A percentile compares a stretch with the other conserved stretches of the same genome.
Conservation (phyloP, 345 rosid genomes). For the Citrus glauca region DNA sequence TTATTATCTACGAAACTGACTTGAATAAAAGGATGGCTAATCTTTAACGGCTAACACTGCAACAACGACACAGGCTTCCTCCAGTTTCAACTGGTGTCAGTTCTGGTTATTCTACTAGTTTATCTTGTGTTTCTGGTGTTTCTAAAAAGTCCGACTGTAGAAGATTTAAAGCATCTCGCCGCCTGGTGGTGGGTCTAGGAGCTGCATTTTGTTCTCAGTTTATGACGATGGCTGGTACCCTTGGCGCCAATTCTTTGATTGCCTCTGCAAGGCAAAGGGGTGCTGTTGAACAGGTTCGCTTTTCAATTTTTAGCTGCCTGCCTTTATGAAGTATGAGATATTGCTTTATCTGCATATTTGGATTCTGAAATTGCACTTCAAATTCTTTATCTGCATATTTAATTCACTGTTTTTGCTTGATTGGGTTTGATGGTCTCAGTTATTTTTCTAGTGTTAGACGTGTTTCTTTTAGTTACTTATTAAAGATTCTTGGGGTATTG, state of each 20-base stretch:
- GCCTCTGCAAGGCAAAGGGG: slow-evolving; percentile 75
- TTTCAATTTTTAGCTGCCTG: background rate
- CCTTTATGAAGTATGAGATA: background rate
- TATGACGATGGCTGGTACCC: slow-evolving; percentile 39
- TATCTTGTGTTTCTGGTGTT: slow-evolving; percentile 19
- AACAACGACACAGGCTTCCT: slow-evolving; percentile 15
- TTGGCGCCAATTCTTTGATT: slow-evolving; percentile 44
- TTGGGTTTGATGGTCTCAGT: background rate
- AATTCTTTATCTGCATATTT: background rate
- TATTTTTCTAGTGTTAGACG: background rate
- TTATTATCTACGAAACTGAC: slow-evolving; percentile 1
- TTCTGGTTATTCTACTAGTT: slow-evolving; percentile 8
- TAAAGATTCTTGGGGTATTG: background rate
- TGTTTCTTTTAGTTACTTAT: background rate
- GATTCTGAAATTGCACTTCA: background rate
- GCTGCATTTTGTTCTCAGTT: slow-evolving; percentile 54
- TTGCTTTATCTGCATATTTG: background rate
- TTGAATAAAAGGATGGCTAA: slow-evolving; percentile 23
- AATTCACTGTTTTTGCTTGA: background rate
- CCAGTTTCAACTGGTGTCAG: slow-evolving; percentile 12
- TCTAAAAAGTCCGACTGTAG: slow-evolving; percentile 16
- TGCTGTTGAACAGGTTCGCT: slow-evolving; percentile 63
- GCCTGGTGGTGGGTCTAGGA: slow-evolving; percentile 55
- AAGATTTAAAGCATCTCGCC: slow-evolving; percentile 42
- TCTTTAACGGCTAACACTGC: slow-evolving; percentile 26